Evolutionary conservation across 2,329 filamentous ascomycete genomes (phyloP).

Genomic region (Phaeosphaeriaceae sp.): DNA sequence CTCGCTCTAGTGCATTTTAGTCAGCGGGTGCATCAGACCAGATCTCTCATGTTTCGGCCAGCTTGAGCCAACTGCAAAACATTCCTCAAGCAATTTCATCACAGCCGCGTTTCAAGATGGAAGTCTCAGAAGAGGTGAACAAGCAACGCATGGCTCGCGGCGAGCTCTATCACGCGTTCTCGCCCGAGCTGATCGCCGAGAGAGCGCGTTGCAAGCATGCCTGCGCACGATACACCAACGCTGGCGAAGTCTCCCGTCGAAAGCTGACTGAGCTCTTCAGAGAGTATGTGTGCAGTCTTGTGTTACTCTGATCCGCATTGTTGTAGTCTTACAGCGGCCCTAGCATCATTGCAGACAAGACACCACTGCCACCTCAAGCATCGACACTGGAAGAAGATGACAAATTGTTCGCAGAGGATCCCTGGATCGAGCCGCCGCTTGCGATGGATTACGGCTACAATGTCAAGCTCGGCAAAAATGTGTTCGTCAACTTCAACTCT

Average conservation of each 20-base stretch:
- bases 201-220: constrained; percentile 69
- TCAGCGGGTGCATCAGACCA: background rate
- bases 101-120: constrained; percentile 20
- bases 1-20: background rate
- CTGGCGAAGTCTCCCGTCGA: constrained; percentile 66
- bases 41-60: background rate
- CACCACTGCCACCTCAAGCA: constrained; percentile 67
- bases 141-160: constrained; percentile 65
- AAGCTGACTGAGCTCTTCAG: constrained; percentile 71
- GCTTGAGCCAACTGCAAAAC: background rate
- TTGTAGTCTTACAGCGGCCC: constrained; percentile 14
- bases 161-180: constrained; percentile 78
- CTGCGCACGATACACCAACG: constrained; percentile 68
- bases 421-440: constrained; percentile 75
- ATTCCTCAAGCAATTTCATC: background rate
- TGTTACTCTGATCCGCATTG: background rate
- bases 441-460: constrained; percentile 81
- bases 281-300: constrained; percentile 64
- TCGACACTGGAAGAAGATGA: constrained; percentile 69
- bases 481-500: constrained; percentile 78
- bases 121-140: constrained; percentile 38
- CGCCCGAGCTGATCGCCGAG: constrained; percentile 69
- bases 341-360: constrained; percentile 69
- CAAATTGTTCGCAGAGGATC: constrained; percentile 66
- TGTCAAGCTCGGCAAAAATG: constrained; percentile 71